Evolutionary conservation across 2,329 filamentous ascomycete genomes (phyloP), one percentile per base, ranked within the genome.

Genomic region (Ustulina deusta): DNA sequence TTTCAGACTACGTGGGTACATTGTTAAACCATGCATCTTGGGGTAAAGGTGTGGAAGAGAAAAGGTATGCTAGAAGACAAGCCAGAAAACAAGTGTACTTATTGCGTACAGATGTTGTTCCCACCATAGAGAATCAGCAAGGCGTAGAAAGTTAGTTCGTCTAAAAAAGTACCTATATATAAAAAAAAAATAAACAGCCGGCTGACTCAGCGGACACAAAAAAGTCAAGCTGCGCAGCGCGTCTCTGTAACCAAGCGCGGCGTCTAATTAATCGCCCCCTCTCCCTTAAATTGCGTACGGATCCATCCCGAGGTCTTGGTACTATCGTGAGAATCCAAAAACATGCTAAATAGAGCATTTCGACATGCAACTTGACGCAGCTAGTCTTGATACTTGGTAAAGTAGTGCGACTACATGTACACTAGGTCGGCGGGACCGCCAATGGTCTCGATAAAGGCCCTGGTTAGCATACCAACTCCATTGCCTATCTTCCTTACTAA

Each of bases 221-320:
- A 44, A 25, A 32, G 6, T 38, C 29, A 13, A 52, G 4, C 32
- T 20, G 32, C 3, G 22, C 34, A 22, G 55, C 54, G 36, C 22
- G 27, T 52, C 25, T 61, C n/a, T 46, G 2, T 2, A 29, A 46
- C 34, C 67, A 72, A 73, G 71, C 72, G 71, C 73, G 61, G 73
- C 73, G 71, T 72, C 67, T 73, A 71, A 72, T 62, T 40, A 66
- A 48, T 62, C 44, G 34, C 42, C n/a, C 38, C n/a, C 29, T 17
- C n/a, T 6, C n/a, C 6, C 48, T 55, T 22, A 29, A 36, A n/a
- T 42, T 25, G 34, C 11, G 27, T 62, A 40, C 42, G 42, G 17
- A 40, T n/a, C 42, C 57, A 44, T 32, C n/a, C 20, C 7, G 11
- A 54, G 10, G 27, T 42, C 3, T 25, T 54, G 20, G 38, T 54